These are phyloP conservation scores for Prunus armeniaca DNA, from an alignment of 306 rosid genomes.

Conservation along the genomic window DNA sequence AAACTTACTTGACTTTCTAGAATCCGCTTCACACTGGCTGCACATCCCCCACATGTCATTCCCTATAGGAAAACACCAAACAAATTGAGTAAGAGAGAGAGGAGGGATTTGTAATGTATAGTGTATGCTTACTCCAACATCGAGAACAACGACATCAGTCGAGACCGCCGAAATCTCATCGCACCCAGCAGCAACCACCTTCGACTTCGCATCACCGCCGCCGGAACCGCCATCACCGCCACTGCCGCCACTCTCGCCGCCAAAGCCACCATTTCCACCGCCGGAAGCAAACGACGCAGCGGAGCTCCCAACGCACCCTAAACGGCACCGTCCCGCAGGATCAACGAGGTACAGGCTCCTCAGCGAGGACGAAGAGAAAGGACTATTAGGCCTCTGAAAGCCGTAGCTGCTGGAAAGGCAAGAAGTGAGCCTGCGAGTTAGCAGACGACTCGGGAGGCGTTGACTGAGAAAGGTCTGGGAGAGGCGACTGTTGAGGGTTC, in stretches of 20 bases:
- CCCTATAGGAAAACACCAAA: constrained; percentile 29
- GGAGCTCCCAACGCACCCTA: constrained; percentile 53
- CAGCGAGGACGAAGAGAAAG: constrained; percentile 28
- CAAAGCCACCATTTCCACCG: constrained; percentile 54
- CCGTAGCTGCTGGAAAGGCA: constrained; percentile 16
- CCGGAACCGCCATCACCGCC: constrained; percentile 46
- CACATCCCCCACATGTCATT: constrained; percentile 79
- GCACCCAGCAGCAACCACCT: constrained; percentile 45
- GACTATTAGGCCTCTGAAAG: constrained; percentile 8
- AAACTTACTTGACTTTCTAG: constrained; percentile 69
- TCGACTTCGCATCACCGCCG: constrained; percentile 42
- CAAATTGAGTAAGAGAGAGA: not conserved
- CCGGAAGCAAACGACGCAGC: constrained; percentile 56
- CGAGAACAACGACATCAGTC: constrained; percentile 75
- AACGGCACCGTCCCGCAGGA: constrained; percentile 31
- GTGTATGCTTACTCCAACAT: constrained; percentile 63
- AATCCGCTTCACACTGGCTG: constrained; percentile 67
- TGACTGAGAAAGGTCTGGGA: constrained; percentile 22
- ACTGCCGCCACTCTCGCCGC: constrained; percentile 38
- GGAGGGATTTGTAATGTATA: not conserved
- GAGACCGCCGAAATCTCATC: constrained; percentile 54
- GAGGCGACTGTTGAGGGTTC: constrained; percentile 49
- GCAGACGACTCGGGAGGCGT: constrained; percentile 27
- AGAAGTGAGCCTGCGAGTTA: constrained; percentile 41
- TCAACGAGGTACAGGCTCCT: constrained; percentile 23